A percentile compares a stretch with the other conserved stretches of the same genome.
Conservation (phyloP, 1,284 basidiomycete species). For the Ganoderma lucidum region DNA sequence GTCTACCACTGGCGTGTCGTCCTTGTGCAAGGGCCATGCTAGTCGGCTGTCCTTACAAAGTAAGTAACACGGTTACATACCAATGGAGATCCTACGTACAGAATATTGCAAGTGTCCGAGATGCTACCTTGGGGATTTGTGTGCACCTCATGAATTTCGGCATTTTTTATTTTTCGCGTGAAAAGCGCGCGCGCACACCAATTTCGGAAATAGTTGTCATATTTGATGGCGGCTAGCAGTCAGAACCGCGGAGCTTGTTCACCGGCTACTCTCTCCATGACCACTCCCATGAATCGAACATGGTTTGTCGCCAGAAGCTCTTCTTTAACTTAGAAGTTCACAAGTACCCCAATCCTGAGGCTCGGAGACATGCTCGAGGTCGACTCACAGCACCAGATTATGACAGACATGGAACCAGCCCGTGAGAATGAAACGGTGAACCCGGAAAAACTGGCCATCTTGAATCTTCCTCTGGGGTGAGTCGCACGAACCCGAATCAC, state of each 20-base stretch:
- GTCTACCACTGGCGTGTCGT: constrained; percentile 19
- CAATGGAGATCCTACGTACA: no score
- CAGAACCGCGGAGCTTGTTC: neutral
- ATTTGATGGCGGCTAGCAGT: no score
- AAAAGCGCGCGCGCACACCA: no score
- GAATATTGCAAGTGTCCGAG: no score
- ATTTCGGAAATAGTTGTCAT: no score
- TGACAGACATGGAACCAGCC: constrained; percentile 25
- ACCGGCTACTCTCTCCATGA: neutral
- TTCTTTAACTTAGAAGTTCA: no score
- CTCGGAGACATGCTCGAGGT: no score
- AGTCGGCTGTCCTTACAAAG: constrained; percentile 9
- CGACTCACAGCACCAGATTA: constrained; percentile 15
- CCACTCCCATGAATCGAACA: neutral
- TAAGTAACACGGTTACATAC: no score
- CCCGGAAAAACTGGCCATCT: constrained; percentile 12
- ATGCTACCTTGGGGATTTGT: no score
- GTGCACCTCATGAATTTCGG: no score
- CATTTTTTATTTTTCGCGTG: no score
- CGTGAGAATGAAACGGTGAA: constrained; percentile 13
- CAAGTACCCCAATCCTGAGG: no score
- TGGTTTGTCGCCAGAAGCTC: neutral
- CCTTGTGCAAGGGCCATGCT: constrained; percentile 13
- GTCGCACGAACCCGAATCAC: neutral
- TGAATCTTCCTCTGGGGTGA: constrained; percentile 23